phyloP scores from a whole-genome alignment of 129 eudicot genomes.

The Flaveria ramosissima region DNA sequence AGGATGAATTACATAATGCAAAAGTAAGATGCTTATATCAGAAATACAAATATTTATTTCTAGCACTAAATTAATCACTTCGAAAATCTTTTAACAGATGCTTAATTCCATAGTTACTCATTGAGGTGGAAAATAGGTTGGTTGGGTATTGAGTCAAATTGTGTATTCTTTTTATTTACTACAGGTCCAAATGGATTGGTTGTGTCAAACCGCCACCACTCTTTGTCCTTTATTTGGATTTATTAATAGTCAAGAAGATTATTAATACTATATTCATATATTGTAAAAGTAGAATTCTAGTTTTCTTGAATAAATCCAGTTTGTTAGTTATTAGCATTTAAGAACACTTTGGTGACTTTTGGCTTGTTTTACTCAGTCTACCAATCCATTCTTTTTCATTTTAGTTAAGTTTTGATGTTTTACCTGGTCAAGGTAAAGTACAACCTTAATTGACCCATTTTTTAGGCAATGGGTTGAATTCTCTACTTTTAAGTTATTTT shows the following conservation, averaged over 20 bases:
- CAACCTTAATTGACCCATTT: neutral
- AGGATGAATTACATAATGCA: slow-evolving; percentile 36
- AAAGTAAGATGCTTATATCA: slow-evolving; percentile 45
- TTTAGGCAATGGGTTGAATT: neutral
- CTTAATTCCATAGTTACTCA: neutral
- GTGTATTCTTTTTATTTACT: neutral
- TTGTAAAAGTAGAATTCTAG: neutral
- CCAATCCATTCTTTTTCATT: neutral
- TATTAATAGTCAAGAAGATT: neutral
- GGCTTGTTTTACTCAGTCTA: neutral
- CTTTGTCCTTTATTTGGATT: neutral
- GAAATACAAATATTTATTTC: neutral
- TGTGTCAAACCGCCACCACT: neutral
- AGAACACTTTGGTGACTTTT: neutral
- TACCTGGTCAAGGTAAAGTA: neutral
- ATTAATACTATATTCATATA: neutral
- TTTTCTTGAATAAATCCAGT: neutral
- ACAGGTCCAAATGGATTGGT: neutral
- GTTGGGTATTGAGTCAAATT: neutral
- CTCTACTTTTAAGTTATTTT: neutral
- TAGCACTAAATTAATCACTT: too few relatives aligned
- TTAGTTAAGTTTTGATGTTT: neutral
- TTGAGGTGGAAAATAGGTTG: neutral
- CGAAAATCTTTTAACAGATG: neutral
- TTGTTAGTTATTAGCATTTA: neutral